Conservation (phyloP, 1,284 basidiomycete species). For the Neonothopanus nambi region DNA sequence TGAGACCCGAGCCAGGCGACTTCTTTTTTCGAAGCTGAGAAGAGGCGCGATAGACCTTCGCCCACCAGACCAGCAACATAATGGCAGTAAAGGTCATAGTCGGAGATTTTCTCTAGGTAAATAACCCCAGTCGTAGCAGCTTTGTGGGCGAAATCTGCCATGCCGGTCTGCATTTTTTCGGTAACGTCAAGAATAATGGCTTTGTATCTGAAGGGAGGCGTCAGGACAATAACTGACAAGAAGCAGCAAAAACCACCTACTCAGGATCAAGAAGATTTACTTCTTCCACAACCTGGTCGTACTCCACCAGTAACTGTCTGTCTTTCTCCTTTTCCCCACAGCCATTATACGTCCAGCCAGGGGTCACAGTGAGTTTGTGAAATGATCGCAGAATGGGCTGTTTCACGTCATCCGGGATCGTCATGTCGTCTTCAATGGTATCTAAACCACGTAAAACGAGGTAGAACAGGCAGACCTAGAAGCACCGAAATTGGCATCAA, state of each 20-base stretch:
- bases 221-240: conserved; percentile 3
- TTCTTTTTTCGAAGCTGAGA: conserved; percentile 88
- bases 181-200: conserved; percentile 83
- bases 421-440: conserved; percentile 99
- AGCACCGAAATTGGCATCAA: neutral
- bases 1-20: conserved; percentile 75
- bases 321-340: conserved; percentile 92
- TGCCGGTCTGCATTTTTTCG: conserved; percentile 88
- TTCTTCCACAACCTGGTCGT: conserved; percentile 84
- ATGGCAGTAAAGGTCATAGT: conserved; percentile 86
- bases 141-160: conserved; percentile 93
- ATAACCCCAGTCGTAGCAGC: conserved; percentile 70
- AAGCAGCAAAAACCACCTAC: conserved; percentile 44
- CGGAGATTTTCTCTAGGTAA: conserved; percentile 73
- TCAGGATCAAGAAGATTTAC: conserved; percentile 68
- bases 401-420: conserved; percentile 84
- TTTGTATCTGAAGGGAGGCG: conserved; percentile 60
- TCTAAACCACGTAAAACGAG: conserved; percentile 92
- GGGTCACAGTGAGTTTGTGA: conserved; percentile 78
- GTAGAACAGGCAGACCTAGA: conserved; percentile 92
- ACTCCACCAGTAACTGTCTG: conserved; percentile 84
- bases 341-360: conserved; percentile 88
- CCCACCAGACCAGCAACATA: conserved; percentile 98
- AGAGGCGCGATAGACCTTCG: conserved; percentile 92
- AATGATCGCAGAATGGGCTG: conserved; percentile 86